phyloP scores from a whole-genome alignment of 2,329 filamentous ascomycete species.

The Paecilomyces sp. region DNA sequence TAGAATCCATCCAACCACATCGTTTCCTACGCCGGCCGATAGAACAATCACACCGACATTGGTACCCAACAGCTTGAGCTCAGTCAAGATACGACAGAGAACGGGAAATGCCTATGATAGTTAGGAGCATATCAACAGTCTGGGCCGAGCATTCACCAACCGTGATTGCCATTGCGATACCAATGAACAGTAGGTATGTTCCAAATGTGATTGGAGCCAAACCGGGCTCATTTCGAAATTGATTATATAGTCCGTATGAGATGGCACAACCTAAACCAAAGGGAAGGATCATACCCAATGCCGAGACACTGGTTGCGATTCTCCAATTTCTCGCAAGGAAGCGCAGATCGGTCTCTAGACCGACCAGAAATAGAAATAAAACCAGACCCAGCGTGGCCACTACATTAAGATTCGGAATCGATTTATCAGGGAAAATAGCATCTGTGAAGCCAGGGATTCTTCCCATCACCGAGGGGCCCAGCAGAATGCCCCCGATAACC shows the following conservation, averaged over 20 bases:
- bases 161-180: constrained; percentile 89
- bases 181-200: constrained; percentile 71
- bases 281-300: constrained; percentile 72
- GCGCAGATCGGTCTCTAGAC: constrained; percentile 76
- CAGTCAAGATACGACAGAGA: constrained; percentile 85
- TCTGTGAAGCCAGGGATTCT: constrained; percentile 70
- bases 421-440: constrained; percentile 68
- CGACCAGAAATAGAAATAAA: constrained; percentile 81
- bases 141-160: constrained; percentile 34
- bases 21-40: constrained; percentile 86
- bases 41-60: constrained; percentile 82
- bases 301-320: constrained; percentile 67
- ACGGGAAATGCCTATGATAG: constrained; percentile 64
- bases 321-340: constrained; percentile 75
- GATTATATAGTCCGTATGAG: constrained; percentile 70
- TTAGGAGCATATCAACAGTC: constrained; percentile 2
- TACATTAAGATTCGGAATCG: constrained; percentile 67
- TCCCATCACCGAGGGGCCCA: constrained; percentile 84
- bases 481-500: constrained; percentile 74
- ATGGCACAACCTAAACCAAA: constrained; percentile 77
- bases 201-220: constrained; percentile 54
- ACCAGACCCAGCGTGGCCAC: constrained; percentile 79
- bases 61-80: constrained; percentile 76
- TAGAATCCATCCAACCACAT: constrained; percentile 85
- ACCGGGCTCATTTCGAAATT: constrained; percentile 56